phyloP scores from a whole-genome alignment of 805 yeast species.

The Metschnikowia cerradonensis region DNA sequence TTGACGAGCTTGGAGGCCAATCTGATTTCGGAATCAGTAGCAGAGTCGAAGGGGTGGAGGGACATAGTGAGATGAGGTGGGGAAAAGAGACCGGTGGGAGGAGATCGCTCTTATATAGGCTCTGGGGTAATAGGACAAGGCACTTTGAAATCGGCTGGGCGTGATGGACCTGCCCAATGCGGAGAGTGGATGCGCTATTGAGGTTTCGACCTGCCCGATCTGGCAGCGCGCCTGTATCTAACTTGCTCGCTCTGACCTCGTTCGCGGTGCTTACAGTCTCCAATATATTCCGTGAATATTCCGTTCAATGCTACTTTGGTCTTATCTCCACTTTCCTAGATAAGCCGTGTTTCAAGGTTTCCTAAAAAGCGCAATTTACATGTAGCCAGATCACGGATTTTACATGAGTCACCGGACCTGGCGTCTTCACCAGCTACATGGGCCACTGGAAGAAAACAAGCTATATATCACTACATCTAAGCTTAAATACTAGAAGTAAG shows the following conservation, averaged over 20 bases:
- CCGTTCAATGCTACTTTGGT: too few species aligned
- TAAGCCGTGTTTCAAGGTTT: too few species aligned
- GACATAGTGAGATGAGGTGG: conserved; percentile 4
- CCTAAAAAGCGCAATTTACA: too few species aligned
- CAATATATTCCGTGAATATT: background rate
- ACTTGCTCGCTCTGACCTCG: too few species aligned
- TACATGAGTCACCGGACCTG: too few species aligned
- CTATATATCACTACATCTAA: too few species aligned
- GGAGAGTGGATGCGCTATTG: conserved; percentile 6
- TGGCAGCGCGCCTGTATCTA: background rate
- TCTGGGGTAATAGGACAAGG: background rate
- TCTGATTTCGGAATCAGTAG: conserved; percentile 55
- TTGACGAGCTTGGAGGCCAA: conserved; percentile 57
- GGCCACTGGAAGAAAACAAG: too few species aligned
- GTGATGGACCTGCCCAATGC: conserved; percentile 10
- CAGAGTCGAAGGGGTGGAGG: conserved; percentile 57
- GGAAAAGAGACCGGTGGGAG: background rate
- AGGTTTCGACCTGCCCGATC: conserved; percentile 1
- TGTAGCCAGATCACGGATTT: too few species aligned
- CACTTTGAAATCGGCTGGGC: background rate
- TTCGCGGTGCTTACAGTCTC: too few species aligned
- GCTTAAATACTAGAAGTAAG: too few species aligned
- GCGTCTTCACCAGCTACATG: too few species aligned
- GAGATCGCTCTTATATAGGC: background rate
- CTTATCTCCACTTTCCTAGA: too few species aligned